Conservation (phyloP, 305 asterid genomes). For the Fraxinus latifolia region DNA sequence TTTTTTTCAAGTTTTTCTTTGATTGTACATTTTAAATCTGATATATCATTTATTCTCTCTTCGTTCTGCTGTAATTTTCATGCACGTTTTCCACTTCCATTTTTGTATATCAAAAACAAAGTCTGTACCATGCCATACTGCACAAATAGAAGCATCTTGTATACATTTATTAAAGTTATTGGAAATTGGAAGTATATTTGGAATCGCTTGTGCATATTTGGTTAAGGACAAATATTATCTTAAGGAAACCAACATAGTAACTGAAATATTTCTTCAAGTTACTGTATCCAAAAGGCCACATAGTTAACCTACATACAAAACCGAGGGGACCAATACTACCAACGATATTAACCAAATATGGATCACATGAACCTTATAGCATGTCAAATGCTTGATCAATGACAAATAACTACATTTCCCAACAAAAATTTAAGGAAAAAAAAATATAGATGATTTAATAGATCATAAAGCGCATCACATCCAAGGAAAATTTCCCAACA, state of each 20-base stretch:
- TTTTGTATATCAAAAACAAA: not conserved
- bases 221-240: not conserved
- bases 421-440: not conserved
- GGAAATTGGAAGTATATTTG: not conserved
- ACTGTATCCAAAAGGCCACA: not conserved
- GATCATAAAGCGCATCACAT: not conserved
- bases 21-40: not conserved
- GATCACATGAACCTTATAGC: not conserved
- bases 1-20: not conserved
- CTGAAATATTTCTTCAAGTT: not conserved
- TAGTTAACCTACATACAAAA: not conserved
- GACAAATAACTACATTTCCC: not conserved
- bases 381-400: not conserved
- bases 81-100: not conserved
- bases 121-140: not conserved
- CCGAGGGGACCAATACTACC: not conserved
- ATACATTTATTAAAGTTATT: not conserved
- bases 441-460: not conserved
- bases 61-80: not conserved
- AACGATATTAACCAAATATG: not conserved
- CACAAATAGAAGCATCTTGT: not conserved
- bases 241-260: not conserved
- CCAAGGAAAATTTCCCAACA: slow-evolving; percentile 7
- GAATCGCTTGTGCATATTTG: not conserved
- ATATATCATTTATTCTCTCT: not conserved